Evolutionary conservation across 108 stramenopile genomes (phyloP).

Genomic region (Fragilaria crotonensis): DNA sequence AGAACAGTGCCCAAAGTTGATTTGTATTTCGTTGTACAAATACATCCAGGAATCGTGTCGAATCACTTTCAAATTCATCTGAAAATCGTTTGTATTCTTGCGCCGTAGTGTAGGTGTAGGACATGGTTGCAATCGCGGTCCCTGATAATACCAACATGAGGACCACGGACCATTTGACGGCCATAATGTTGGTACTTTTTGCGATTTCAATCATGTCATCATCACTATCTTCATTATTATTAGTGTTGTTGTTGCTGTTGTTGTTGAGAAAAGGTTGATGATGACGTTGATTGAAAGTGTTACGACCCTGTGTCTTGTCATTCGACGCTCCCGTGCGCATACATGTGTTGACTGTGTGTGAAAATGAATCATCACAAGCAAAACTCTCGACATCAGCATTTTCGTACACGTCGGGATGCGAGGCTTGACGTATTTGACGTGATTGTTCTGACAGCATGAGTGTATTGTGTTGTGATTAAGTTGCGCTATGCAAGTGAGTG

Average conservation of each 20-base stretch:
- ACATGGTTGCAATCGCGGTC: not conserved
- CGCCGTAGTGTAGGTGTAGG: not conserved
- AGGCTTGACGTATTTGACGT: no score
- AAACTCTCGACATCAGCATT: not conserved
- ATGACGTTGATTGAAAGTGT: no score
- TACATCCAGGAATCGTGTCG: not conserved
- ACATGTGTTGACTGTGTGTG: no score
- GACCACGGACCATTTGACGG: not conserved
- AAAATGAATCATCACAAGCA: no score
- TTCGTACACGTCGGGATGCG: no score
- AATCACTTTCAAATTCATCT: not conserved
- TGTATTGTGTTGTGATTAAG: no score
- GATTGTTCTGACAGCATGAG: no score
- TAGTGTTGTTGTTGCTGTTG: no score
- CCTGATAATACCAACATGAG: not conserved
- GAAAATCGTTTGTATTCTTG: not conserved
- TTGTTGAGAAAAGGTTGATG: no score
- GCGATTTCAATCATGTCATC: not conserved
- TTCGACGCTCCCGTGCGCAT: no score
- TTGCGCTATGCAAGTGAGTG: no score
- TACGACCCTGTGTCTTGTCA: no score
- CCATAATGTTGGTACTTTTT: not conserved
- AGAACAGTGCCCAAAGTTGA: not conserved
- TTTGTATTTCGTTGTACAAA: not conserved
- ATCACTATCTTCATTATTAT: not conserved